Percentiles rank a stretch among this genome's conserved stretches.
These are phyloP conservation scores for Leccinum arenicola DNA, from an alignment of 768 basidiomycete species.

Conservation along the genomic window DNA sequence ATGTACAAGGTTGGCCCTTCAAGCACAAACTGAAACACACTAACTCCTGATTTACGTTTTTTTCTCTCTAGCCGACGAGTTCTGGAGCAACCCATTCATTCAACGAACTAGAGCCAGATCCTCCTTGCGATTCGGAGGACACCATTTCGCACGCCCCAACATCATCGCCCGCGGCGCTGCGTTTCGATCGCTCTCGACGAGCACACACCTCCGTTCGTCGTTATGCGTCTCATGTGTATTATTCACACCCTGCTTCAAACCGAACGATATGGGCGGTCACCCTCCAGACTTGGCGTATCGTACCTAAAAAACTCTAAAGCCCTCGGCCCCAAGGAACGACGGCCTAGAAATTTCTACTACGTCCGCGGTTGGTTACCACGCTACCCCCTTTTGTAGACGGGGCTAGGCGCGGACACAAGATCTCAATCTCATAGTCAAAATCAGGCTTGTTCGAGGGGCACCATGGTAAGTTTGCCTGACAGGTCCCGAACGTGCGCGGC, in stretches of 20 bases:
- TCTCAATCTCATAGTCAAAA: slow-evolving; percentile 24
- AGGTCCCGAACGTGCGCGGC: slow-evolving; percentile 1
- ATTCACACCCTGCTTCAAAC: slow-evolving; percentile 9
- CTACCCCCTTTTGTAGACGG: slow-evolving; percentile 22
- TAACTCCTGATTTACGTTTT: slow-evolving; percentile 23
- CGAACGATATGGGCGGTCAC: background rate
- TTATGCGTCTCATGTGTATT: background rate
- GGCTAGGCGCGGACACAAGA: slow-evolving; percentile 8
- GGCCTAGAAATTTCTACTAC: slow-evolving; percentile 3
- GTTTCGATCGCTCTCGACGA: background rate
- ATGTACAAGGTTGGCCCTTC: background rate
- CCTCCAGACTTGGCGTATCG: background rate
- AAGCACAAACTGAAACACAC: slow-evolving; percentile 10
- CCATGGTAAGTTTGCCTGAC: slow-evolving; percentile 4
- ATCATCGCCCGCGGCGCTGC: background rate
- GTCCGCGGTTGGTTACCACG: slow-evolving; percentile 24
- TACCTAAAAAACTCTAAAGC: slow-evolving; percentile 7
- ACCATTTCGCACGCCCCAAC: background rate
- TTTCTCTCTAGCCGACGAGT: background rate
- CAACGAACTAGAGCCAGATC: background rate
- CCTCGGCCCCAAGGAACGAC: slow-evolving; percentile 30
- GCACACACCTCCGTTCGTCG: background rate
- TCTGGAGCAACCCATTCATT: background rate
- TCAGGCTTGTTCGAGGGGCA: slow-evolving; percentile 22
- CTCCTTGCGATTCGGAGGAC: slow-evolving; percentile 5